Evolutionary conservation across 345 rosid genomes (phyloP).

Genomic region (Linum trigynum): DNA sequence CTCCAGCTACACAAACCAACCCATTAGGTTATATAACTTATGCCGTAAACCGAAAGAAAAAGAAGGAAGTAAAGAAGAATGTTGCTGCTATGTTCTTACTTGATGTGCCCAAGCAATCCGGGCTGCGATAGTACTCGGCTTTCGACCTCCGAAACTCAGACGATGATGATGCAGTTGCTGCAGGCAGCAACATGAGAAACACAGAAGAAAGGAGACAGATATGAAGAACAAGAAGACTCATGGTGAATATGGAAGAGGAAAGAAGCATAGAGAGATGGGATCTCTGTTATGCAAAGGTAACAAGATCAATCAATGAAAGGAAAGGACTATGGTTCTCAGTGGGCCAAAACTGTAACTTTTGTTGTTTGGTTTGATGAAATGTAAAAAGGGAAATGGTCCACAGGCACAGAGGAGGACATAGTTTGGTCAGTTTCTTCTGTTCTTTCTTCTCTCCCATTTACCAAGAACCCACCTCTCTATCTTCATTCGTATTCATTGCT

Average conservation of each 20-base stretch:
- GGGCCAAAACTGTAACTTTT: too few species aligned
- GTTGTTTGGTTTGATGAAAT: too few species aligned
- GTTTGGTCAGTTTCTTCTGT: too few species aligned
- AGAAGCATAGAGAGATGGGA: not conserved
- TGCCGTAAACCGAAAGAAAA: not conserved
- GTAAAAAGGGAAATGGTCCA: too few species aligned
- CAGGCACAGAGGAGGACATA: too few species aligned
- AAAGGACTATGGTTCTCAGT: too few species aligned
- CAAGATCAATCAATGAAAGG: too few species aligned
- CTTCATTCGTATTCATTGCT: too few species aligned
- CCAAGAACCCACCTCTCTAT: too few species aligned
- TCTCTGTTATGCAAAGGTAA: not conserved
- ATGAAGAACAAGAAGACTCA: not conserved
- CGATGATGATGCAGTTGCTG: not conserved
- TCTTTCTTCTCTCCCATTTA: too few species aligned
- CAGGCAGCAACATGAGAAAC: not conserved
- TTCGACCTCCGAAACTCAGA: not conserved
- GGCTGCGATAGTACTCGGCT: not conserved
- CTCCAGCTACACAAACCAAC: slow-evolving; percentile 43
- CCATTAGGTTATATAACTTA: not conserved
- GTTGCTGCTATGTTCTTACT: not conserved
- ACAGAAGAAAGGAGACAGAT: not conserved
- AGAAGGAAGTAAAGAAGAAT: not conserved
- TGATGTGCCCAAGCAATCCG: slow-evolving; percentile 7
- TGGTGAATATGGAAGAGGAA: not conserved